A percentile compares a stretch with the other conserved stretches of the same genome.
These are phyloP conservation scores for Mortierella antarctica DNA, from an alignment of 192 early-diverging fungal genomes.

Conservation along the genomic window DNA sequence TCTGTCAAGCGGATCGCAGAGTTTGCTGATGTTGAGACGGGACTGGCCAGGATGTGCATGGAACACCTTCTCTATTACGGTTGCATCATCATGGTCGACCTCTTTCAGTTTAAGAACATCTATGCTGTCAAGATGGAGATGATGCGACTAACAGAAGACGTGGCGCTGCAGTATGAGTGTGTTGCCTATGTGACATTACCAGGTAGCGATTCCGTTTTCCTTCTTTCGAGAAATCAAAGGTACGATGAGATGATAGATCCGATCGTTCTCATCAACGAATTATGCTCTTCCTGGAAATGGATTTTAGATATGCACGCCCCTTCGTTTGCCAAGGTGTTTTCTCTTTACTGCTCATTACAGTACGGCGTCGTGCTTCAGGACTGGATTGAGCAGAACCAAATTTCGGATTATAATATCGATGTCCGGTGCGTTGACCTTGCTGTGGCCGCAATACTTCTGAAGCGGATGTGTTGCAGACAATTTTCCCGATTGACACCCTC, in stretches of 20 bases:
- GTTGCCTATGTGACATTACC: constrained; percentile 74
- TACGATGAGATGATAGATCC: neutral
- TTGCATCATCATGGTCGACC: constrained; percentile 88
- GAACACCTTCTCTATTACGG: constrained; percentile 95
- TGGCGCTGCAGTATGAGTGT: constrained; percentile 81
- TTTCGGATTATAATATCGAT: constrained; percentile 77
- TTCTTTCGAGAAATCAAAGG: neutral
- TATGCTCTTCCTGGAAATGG: neutral
- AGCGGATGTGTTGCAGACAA: neutral
- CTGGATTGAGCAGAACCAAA: constrained; percentile 85
- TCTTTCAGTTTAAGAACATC: constrained; percentile 96
- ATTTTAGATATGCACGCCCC: constrained; percentile 59
- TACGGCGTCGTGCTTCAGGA: constrained; percentile 82
- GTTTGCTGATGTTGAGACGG: constrained; percentile 79
- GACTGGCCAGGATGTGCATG: constrained; percentile 82
- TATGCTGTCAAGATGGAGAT: constrained; percentile 80
- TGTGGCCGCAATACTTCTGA: neutral
- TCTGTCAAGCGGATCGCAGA: constrained; percentile 86
- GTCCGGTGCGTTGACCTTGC: constrained; percentile 66
- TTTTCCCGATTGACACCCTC: neutral
- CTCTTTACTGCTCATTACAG: constrained; percentile 84
- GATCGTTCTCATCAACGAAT: too few species aligned
- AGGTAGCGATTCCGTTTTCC: constrained; percentile 19
- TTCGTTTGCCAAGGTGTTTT: constrained; percentile 76
- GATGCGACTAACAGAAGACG: constrained; percentile 67